These are phyloP conservation scores for Thuja plicata DNA, from an alignment of 83 land plant genomes.

Conservation along the genomic window DNA sequence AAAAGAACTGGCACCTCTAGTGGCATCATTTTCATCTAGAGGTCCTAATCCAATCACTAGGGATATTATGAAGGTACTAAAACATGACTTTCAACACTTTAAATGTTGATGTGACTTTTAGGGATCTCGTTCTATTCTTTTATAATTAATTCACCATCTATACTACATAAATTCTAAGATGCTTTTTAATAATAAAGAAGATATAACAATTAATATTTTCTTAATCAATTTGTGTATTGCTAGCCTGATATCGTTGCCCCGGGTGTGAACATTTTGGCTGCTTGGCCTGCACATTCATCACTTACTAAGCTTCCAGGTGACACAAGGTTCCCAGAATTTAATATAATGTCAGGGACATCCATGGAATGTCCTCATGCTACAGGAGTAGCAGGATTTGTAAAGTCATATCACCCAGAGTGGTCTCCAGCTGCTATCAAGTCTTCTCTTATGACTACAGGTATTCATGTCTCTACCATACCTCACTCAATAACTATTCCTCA, in stretches of 20 bases:
- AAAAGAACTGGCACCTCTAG: not conserved
- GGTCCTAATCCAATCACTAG: not conserved
- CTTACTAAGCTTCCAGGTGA: not conserved
- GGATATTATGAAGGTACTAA: not conserved
- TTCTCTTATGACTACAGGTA: conserved; percentile 16
- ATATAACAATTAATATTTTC: no score
- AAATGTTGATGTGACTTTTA: no score
- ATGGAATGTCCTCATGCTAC: conserved; percentile 27
- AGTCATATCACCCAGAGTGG: conserved; percentile 13
- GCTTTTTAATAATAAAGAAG: no score
- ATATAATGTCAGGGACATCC: conserved; percentile 26
- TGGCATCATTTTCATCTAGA: not conserved
- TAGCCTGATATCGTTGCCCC: not conserved
- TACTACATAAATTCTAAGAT: no score
- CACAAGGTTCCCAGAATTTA: not conserved
- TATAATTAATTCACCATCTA: no score
- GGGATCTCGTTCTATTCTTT: no score
- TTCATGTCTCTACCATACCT: no score
- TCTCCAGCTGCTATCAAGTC: conserved; percentile 6
- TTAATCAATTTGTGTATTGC: not conserved
- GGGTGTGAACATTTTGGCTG: not conserved
- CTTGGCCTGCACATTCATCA: not conserved
- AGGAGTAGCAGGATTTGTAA: conserved; percentile 18
- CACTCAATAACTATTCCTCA: no score
- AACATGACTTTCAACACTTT: not conserved